Evolutionary conservation across 2,329 filamentous ascomycete species (phyloP), one percentile per base, ranked within the genome.

Genomic region (Alternaria arborescens): DNA sequence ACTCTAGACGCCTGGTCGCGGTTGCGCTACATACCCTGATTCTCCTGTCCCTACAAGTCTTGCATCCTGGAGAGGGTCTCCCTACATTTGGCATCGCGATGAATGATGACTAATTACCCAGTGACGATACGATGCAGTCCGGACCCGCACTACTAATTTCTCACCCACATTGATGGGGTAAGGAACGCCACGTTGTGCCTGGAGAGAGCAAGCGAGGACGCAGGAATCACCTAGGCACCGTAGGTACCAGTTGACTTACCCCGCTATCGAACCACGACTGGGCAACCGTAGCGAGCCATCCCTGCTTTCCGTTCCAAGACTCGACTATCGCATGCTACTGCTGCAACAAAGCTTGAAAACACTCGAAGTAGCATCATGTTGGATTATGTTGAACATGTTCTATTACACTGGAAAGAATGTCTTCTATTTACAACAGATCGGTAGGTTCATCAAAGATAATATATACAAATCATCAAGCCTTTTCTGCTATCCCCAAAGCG

Each of bases 51-150:
- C 74, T 71, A 52, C 74, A 77, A 38, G 64, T 67, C 52, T 72
- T 67, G 64, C 74, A 77, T 22, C 73, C 75, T 58, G 70, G 71
- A 18, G 70, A 73, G 10, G 74, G 74, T 54, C 66, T 71, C 7
- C 74, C 74, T 42, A 75, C 71, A 60, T 75, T 74, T 16, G 72
- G 72, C 72, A 73, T 75, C 28, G 34, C 22, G 50, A 52, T 8
- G 20, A 30, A 52, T 26, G 50, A 52, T 50, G 46, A 50, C 46
- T 50, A 50, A 50, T 38, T 50, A 14, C 46, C 46, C 46, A 20
- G 46, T 50, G 30, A 24, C 11, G 46, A 50, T 50, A 14, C 32
- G 30, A 50, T 16, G 46, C 30, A 36, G 46, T 50, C 20, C 14
- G 20, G 46, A 50, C 32, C 30, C 46, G 46, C 46, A 50, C 46